Percentiles rank a stretch among this genome's conserved stretches.
Evolutionary conservation across 1,284 basidiomycete species (phyloP).

Genomic region (Puccinia horiana): DNA sequence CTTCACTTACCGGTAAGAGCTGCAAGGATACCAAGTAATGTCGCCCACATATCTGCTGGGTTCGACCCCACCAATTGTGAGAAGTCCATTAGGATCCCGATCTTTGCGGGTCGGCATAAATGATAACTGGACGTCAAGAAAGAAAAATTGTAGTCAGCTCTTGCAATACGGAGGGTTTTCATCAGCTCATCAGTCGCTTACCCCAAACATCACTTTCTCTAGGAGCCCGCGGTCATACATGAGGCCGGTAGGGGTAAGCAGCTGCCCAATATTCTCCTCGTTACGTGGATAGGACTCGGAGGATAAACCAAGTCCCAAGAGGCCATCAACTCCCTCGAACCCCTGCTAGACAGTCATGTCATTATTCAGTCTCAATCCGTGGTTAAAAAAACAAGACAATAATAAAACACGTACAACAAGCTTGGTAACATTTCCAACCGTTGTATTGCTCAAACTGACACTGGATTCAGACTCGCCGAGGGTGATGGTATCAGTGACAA

Average conservation of each 20-base stretch:
- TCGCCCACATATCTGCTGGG: constrained; percentile 38
- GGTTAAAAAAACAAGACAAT: background rate
- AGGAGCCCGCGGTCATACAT: constrained; percentile 48
- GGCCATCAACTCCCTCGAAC: constrained; percentile 45
- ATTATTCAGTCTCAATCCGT: background rate
- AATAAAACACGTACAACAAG: constrained; percentile 32
- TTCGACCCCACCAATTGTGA: constrained; percentile 48
- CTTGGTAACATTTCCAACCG: constrained; percentile 47
- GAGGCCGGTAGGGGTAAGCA: constrained; percentile 47
- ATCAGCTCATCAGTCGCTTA: constrained; percentile 1
- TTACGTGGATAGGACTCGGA: constrained; percentile 49
- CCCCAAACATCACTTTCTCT: constrained; percentile 49
- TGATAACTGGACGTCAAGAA: constrained; percentile 22
- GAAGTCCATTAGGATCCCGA: constrained; percentile 42
- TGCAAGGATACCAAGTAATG: constrained; percentile 45
- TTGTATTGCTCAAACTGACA: constrained; percentile 37
- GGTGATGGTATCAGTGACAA: constrained; percentile 45
- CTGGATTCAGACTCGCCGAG: constrained; percentile 4
- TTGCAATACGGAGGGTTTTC: background rate
- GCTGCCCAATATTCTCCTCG: constrained; percentile 46
- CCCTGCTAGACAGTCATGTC: constrained; percentile 14
- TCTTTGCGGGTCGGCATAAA: constrained; percentile 47
- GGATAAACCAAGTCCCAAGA: constrained; percentile 48
- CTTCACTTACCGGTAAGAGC: constrained; percentile 46
- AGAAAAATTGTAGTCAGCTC: constrained; percentile 11